Evolutionary conservation across 148 eudicot species (phyloP), one percentile per base, ranked within the genome.

Genomic region (Talinum fruticosum): DNA sequence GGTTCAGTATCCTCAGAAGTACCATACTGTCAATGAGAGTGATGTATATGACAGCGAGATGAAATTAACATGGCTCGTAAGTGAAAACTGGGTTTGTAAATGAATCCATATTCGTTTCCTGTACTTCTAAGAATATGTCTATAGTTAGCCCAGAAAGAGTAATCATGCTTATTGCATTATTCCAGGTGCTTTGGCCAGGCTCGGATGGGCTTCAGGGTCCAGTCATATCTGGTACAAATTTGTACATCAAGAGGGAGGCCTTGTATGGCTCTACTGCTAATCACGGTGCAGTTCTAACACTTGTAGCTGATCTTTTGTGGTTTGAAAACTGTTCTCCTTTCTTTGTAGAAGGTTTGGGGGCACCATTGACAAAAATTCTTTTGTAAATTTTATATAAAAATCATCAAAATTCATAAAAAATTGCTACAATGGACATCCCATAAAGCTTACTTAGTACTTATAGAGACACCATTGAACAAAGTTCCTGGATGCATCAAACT

Each of bases 1-100:
- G 57, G 89, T 93, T 44, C 93, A 91, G 71, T 93, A 77, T 67
- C 97, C 97, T 21, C 93, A 93, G 68, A 84, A 64, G 24, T 91
- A 85, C 62, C 86, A 85, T 78, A 89, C 88, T 38, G 16, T 86
- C 21, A 74, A 76, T 29, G 33, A 85, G 38, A 77, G 61, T 33
- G 93, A 93, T 78, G 88, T 85, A 64, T 85, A 82, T 54, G 87
- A 79, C 53, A 73, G 76, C n/a, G 73, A 53, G 36, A 62, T 76
- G 65, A 79, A 75, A 73, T 18, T 37, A 21, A 8, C 29, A 4
- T 79, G 72, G 70, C 66, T 29, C 12, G 74, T 69, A 66, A 64
- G 64, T 74, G n/a, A n/a, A 14, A 19, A 72, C 13, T 66, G 2
- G 44, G 16, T 53, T 35, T 57, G 24, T 51, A 62, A 33, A 62